Percentiles rank a stretch among this genome's conserved stretches.
Conservation (phyloP, 495 filamentous ascomycete species). For the Elasticomyces elasticus region DNA sequence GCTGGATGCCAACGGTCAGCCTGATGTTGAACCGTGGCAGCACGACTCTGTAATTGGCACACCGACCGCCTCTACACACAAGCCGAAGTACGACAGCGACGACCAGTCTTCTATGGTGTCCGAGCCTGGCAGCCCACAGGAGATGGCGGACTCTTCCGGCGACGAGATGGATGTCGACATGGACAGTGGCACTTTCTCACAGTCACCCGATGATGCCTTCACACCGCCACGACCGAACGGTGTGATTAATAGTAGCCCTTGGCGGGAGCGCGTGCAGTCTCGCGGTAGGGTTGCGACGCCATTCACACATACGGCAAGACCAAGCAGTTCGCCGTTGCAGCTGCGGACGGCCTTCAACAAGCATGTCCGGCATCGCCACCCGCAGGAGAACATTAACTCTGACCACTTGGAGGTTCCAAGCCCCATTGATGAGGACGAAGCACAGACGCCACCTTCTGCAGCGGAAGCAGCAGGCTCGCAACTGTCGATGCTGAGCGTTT, state of each 20-base stretch:
- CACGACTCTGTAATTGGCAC: conserved; percentile 17
- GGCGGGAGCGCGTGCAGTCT: conserved; percentile 1
- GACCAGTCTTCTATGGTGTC: conserved; percentile 22
- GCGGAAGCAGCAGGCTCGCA: conserved; percentile 22
- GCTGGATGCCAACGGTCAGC: background rate
- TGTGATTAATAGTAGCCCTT: conserved; percentile 12
- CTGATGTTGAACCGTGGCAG: conserved; percentile 4
- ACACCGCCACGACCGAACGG: background rate
- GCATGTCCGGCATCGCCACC: conserved; percentile 17
- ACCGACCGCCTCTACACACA: conserved; percentile 6
- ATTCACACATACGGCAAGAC: background rate
- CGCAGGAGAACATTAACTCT: conserved; percentile 14
- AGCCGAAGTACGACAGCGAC: conserved; percentile 19
- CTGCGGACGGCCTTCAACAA: conserved; percentile 1
- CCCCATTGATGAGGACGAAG: conserved; percentile 23
- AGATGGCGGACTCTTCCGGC: conserved; percentile 14
- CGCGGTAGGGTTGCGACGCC: conserved; percentile 15
- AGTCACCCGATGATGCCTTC: background rate
- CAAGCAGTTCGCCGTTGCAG: conserved; percentile 2
- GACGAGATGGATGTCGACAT: conserved; percentile 48
- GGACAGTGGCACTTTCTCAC: conserved; percentile 32
- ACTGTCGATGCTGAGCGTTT: conserved; percentile 21
- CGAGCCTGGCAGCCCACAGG: conserved; percentile 20
- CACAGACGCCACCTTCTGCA: conserved; percentile 18
- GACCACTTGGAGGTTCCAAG: conserved; percentile 18